A percentile compares a stretch with the other conserved stretches of the same genome.
Conservation (phyloP, 2,329 filamentous ascomycete species). For the Xylariales sp. region DNA sequence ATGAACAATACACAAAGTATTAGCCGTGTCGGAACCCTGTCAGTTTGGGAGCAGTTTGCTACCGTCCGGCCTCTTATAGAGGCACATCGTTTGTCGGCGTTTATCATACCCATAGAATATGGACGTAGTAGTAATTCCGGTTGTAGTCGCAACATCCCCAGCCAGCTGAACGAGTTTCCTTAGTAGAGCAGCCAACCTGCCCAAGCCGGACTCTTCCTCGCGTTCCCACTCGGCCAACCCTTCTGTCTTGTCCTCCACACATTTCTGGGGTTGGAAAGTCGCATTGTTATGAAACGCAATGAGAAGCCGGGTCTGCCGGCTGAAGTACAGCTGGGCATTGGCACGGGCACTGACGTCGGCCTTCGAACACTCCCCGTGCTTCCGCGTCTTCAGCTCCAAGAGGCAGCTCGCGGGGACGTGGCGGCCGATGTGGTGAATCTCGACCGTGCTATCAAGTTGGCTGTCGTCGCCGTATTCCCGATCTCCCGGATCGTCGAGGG, state of each 20-base stretch:
- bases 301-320: background rate
- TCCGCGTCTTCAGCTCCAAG: background rate
- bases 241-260: background rate
- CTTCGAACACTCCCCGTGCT: background rate
- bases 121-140: background rate
- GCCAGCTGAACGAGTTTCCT: background rate
- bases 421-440: background rate
- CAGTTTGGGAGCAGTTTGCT: too few species aligned
- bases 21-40: too few species aligned
- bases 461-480: background rate
- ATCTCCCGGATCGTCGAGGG: background rate
- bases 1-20: too few species aligned
- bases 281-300: background rate
- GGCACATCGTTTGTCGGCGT: too few species aligned
- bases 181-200: background rate
- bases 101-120: background rate
- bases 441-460: background rate
- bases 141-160: background rate
- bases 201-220: background rate
- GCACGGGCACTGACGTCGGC: background rate
- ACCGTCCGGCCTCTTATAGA: too few species aligned
- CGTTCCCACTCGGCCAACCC: background rate
- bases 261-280: background rate
- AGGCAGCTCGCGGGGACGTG: background rate
- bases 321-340: background rate